Percentiles rank a stretch among this genome's conserved stretches.
phyloP scores from a whole-genome alignment of 768 basidiomycete genomes.

The Lentinus tigrinus region DNA sequence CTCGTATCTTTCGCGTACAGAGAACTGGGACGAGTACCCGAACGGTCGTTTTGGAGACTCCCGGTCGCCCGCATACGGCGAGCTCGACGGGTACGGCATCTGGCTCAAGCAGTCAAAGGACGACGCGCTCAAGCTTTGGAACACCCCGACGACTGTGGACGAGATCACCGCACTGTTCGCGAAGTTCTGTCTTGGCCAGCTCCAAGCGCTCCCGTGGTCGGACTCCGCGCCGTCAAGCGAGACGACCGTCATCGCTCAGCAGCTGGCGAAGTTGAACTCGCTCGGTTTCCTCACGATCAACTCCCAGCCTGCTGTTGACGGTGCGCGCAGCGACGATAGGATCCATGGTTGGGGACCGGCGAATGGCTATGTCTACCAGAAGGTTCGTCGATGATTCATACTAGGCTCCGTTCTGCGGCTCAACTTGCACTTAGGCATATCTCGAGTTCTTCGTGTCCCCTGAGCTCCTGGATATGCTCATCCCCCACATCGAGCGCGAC shows the following conservation, averaged over 20 bases:
- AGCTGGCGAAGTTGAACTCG: conserved; percentile 83
- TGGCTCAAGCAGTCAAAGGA: conserved; percentile 92
- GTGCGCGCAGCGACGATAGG: conserved; percentile 79
- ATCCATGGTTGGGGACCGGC: conserved; percentile 91
- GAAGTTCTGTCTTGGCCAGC: conserved; percentile 73
- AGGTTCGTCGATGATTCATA: conserved; percentile 45
- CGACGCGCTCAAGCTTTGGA: conserved; percentile 87
- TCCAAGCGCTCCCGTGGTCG: conserved; percentile 90
- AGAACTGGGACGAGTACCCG: conserved; percentile 99
- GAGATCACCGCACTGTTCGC: conserved; percentile 78
- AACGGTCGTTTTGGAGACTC: conserved; percentile 99
- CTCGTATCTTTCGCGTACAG: conserved; percentile 93
- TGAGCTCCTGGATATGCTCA: conserved; percentile 64
- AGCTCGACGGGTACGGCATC: conserved; percentile 94
- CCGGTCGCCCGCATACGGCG: conserved; percentile 96
- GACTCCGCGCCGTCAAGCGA: conserved; percentile 85
- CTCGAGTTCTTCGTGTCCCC: conserved; percentile 93
- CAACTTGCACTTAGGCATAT: conserved; percentile 63
- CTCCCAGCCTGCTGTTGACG: conserved; percentile 94
- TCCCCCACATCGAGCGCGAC: conserved; percentile 83
- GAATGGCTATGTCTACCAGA: conserved; percentile 95
- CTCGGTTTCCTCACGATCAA: conserved; percentile 96
- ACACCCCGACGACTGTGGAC: conserved; percentile 60
- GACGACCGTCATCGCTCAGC: conserved; percentile 74
- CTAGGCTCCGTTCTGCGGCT: not conserved